phyloP scores from a whole-genome alignment of 768 basidiomycete genomes.

The Hygrocybe coccinea region DNA sequence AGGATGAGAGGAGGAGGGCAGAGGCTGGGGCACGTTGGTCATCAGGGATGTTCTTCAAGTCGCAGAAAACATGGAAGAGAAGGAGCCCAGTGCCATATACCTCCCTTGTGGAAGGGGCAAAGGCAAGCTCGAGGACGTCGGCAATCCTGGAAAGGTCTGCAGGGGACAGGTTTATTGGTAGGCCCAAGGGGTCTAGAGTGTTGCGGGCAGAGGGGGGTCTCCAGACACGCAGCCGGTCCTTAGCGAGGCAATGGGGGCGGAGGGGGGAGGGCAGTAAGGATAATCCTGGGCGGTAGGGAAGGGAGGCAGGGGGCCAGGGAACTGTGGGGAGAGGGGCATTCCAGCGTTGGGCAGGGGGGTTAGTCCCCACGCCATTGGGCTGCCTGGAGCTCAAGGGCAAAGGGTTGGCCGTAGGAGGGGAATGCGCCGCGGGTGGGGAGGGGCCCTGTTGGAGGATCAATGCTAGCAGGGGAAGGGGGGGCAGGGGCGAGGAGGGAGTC shows the following conservation, averaged over 20 bases:
- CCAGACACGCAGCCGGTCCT: constrained; percentile 26
- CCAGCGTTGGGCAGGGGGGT: not conserved
- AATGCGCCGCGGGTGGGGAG: not conserved
- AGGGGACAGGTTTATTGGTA: constrained; percentile 20
- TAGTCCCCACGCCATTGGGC: not conserved
- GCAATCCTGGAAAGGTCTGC: constrained; percentile 22
- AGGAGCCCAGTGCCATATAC: constrained; percentile 38
- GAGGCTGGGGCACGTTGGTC: constrained; percentile 23
- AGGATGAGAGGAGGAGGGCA: constrained; percentile 23
- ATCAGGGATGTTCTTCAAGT: constrained; percentile 29
- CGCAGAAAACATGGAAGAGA: constrained; percentile 38
- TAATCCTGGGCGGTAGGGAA: constrained; percentile 11
- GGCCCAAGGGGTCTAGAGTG: not conserved
- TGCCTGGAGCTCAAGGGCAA: not conserved
- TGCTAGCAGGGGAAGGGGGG: not conserved
- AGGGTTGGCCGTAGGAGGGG: not conserved
- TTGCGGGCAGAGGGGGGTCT: constrained; percentile 8
- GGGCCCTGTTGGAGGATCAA: not conserved
- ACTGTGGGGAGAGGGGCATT: constrained; percentile 7
- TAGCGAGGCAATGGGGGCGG: constrained; percentile 26
- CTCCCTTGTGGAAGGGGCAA: constrained; percentile 27
- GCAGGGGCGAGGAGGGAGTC: constrained; percentile 4
- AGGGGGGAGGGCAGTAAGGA: constrained; percentile 15
- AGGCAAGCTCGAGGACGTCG: constrained; percentile 21
- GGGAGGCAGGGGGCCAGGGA: not conserved